phyloP scores from a whole-genome alignment of 768 basidiomycete genomes.

The Leccinum obscurum region DNA sequence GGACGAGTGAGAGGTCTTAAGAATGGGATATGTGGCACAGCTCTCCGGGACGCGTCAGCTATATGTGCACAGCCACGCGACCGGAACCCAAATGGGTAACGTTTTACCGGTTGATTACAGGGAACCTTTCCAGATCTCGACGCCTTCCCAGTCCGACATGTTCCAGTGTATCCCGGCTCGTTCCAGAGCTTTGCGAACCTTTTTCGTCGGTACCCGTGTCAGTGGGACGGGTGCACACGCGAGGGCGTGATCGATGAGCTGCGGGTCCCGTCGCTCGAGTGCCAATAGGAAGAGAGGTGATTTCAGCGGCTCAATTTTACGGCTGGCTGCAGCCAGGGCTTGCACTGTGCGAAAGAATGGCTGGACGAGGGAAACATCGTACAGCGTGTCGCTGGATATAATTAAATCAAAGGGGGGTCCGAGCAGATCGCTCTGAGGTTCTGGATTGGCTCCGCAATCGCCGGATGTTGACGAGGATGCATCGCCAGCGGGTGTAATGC shows the following conservation, averaged over 20 bases:
- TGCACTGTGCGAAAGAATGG: conserved; percentile 73
- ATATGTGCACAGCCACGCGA: conserved; percentile 24
- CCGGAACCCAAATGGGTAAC: not conserved
- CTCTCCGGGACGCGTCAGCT: conserved; percentile 33
- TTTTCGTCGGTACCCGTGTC: conserved; percentile 57
- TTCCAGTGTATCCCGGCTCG: conserved; percentile 61
- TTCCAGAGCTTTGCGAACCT: conserved; percentile 59
- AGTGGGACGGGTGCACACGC: conserved; percentile 58
- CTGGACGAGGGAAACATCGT: conserved; percentile 54
- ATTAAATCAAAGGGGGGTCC: conserved; percentile 73
- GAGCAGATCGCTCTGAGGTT: conserved; percentile 23
- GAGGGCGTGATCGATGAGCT: conserved; percentile 59
- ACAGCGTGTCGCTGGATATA: conserved; percentile 82
- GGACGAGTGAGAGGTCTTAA: conserved; percentile 17
- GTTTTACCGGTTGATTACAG: not conserved
- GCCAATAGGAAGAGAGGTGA: conserved; percentile 42
- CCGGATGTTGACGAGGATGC: conserved; percentile 10
- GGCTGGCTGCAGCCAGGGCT: conserved; percentile 40
- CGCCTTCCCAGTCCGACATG: conserved; percentile 72
- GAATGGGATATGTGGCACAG: conserved; percentile 27
- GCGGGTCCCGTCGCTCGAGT: conserved; percentile 77
- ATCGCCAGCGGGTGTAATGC: conserved; percentile 36
- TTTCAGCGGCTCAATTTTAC: not conserved
- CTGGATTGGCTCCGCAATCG: conserved; percentile 15
- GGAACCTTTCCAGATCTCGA: conserved; percentile 68